These are phyloP conservation scores for Sporothrix brunneoviolacea DNA, from an alignment of 2,329 filamentous ascomycete genomes.

Conservation along the genomic window DNA sequence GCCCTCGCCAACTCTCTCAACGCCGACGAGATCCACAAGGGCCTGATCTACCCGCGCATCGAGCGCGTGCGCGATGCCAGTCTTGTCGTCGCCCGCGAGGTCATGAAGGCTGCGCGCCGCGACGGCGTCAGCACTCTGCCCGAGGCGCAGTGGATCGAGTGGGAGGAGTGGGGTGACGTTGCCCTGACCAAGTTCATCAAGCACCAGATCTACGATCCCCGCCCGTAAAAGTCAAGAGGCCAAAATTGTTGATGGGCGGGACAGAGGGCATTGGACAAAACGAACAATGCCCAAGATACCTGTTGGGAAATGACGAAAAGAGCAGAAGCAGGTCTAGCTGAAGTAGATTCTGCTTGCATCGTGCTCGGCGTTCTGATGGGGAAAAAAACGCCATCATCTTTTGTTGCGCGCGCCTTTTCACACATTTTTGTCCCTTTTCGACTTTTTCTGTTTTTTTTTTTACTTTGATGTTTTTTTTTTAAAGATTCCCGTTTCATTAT, in stretches of 20 bases:
- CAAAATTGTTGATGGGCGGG: too few relatives aligned
- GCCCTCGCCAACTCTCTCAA: conserved; percentile 73
- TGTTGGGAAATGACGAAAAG: too few relatives aligned
- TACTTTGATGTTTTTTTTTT: background rate
- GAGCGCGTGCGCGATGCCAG: conserved; percentile 87
- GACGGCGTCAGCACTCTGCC: conserved; percentile 66
- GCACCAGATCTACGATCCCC: conserved; percentile 56
- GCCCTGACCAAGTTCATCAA: conserved; percentile 55
- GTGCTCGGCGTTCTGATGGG: background rate
- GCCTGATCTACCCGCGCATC: conserved; percentile 86
- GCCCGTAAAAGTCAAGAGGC: conserved; percentile 3
- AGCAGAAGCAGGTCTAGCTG: background rate
- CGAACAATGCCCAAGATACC: too few relatives aligned
- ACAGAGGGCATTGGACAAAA: too few relatives aligned
- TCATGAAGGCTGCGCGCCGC: conserved; percentile 84
- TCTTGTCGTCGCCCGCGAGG: conserved; percentile 77
- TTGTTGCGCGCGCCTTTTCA: background rate
- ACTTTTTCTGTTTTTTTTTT: background rate
- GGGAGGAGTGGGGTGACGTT: conserved; percentile 64
- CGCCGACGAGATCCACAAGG: conserved; percentile 71
- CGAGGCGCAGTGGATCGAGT: conserved; percentile 64
- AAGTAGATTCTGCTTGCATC: background rate
- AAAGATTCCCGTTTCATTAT: conserved; percentile 5
- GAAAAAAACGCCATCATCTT: background rate
- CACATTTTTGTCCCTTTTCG: background rate